phyloP scores from a whole-genome alignment of 192 early-diverging fungal genomes.

The Backusella australiensis region DNA sequence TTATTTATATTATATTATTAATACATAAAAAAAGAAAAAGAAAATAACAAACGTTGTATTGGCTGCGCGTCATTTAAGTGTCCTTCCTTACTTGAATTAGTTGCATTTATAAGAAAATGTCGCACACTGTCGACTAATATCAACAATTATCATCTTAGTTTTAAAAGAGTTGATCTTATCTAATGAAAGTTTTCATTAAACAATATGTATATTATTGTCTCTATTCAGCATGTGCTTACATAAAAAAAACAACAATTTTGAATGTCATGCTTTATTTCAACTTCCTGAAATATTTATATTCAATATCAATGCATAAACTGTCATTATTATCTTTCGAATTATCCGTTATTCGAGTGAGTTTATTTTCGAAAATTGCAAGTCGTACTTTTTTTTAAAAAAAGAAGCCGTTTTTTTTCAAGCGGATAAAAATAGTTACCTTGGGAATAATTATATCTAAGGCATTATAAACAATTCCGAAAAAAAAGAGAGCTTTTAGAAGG shows the following conservation, averaged over 20 bases:
- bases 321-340: background rate
- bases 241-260: background rate
- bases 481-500: background rate
- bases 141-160: background rate
- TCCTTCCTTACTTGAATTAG: background rate
- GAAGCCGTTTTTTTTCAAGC: background rate
- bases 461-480: background rate
- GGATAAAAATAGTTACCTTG: background rate
- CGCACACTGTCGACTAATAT: background rate
- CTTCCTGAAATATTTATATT: background rate
- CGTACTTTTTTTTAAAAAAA: background rate
- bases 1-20: background rate
- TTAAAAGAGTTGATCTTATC: background rate
- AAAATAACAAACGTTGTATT: background rate
- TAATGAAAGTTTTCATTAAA: background rate
- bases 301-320: background rate
- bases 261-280: background rate
- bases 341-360: too few species aligned
- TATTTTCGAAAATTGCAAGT: background rate
- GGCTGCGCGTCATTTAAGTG: background rate
- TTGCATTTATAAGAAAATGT: background rate
- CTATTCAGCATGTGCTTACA: background rate
- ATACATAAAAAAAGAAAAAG: background rate
- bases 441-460: background rate
- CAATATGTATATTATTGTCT: background rate